Evolutionary conservation across 2,329 filamentous ascomycete genomes (phyloP), one percentile per base, ranked within the genome.

Genomic region (Trichoderma sp.): DNA sequence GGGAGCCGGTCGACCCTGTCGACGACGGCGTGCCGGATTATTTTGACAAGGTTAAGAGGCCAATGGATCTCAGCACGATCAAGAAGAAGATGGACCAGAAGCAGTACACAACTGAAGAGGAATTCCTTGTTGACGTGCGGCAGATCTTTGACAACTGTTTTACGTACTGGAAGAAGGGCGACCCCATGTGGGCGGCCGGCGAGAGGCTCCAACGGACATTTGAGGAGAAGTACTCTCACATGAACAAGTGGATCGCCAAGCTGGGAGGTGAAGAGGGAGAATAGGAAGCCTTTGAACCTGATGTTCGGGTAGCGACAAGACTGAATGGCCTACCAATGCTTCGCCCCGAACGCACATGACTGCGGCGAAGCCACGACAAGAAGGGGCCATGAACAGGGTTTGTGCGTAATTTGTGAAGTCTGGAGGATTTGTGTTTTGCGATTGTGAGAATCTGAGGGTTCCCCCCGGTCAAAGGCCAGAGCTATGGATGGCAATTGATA

Each of bases 101-200:
- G 22, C 82, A 84, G 71, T 90, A 90, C 74, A 73, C 67, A 3
- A 80, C 77, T 59, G 82, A 86, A 8, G 80, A 83, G 4, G 84
- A 87, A 63, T 89, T 89, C 71, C 75, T 83, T 42, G 76, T 76
- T 3, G 87, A 90, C 75, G 82, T 89, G 73, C 83, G 85, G 7
- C 85, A 87, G 73, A 89, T 90, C 39, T 89, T 89, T 68, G 77
- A 82, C 29, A 90, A 89, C 75, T 89, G 86, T 75, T 89, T 86
- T 75, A 84, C 82, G n/a, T 90, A 89, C 76, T 89, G 87, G 85
- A 84, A 80, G 57, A 81, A 82, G 69, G 80, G 80, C 29, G 84
- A 87, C 59, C 80, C 81, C 0, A 87, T 89, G 78, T 88, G 83
- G 78, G 73, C 75, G 0, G 81, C 84, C 1, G 86, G 86, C 69